Base-by-base conservation (phyloP, 257 asterid species). In the Thymus mandschuricus region DNA sequence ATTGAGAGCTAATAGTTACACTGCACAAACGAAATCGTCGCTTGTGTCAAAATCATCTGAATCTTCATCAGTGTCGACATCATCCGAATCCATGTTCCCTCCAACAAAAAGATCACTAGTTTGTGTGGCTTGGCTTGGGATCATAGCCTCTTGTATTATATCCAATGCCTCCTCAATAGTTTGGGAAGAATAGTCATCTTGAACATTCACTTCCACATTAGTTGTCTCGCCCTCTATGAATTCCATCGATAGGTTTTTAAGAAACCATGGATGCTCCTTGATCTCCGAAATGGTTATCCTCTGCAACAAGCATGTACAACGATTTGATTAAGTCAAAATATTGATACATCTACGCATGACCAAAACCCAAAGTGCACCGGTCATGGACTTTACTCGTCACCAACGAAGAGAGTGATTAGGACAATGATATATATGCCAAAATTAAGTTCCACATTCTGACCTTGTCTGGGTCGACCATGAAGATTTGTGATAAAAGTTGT, bases 221-320 rank as follows among this genome's bases (percentile, higher is more conserved):
- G 80, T 74, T 64, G 76, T 81, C 69, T 83, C 88, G 30, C 85
- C 89, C 69, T 87, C 88, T 57, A 52, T 48, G 56, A 73, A 80
- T 58, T 84, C 92, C 2, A 41, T 12, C 0, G 87, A 85, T 60
- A 87, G 78, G 66, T 77, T 82, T 69, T 86, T 84, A 29, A 86
- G 69, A 73, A 89, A 91, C 96, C 97, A 88, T 0, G 89, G 77
- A 11, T 91, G 96, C 66, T 79, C 89, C 51, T 85, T 86, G 6
- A 91, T 91, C 41, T 88, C 96, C n/a, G 83, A 80, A 13, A 91
- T 89, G 7, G 86, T 83, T 70, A 88, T 89, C 76, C 97, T 91
- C 97, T 91, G 88, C 66, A 72, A 8, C 66, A 3, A 15, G 1
- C 38, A 34, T 34, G 4, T 2, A 34, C 38, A 34, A 1, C 3